Conservation (phyloP, 1,284 basidiomycete species). For the Flammula alnicola region DNA sequence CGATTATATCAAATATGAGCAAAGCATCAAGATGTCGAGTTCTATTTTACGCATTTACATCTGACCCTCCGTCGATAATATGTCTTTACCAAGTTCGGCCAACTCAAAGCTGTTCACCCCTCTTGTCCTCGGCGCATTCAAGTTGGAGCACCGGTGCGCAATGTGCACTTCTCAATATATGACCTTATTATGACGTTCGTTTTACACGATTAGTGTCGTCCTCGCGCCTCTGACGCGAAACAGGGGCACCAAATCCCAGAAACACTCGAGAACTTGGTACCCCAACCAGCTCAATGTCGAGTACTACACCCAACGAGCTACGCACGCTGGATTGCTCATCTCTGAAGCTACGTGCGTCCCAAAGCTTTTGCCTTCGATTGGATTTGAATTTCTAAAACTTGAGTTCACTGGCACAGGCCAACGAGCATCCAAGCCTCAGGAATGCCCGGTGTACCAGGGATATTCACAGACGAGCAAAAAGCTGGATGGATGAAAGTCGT, state of each 20-base stretch:
- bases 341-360: constrained; percentile 45
- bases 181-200: neutral
- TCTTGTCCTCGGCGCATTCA: constrained; percentile 13
- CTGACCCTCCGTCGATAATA: neutral
- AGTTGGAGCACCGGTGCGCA: constrained; percentile 15
- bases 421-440: constrained; percentile 31
- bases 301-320: constrained; percentile 51
- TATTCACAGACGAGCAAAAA: constrained; percentile 43
- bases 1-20: neutral
- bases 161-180: neutral
- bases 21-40: no score
- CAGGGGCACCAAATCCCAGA: constrained; percentile 29
- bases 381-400: constrained; percentile 17
- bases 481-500: constrained; percentile 43
- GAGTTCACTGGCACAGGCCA: constrained; percentile 5
- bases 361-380: neutral
- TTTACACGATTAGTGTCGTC: constrained; percentile 31
- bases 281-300: constrained; percentile 43
- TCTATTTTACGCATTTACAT: neutral
- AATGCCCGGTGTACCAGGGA: constrained; percentile 42
- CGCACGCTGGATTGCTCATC: constrained; percentile 45
- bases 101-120: constrained; percentile 19
- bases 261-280: constrained; percentile 30
- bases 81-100: neutral
- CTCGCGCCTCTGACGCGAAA: constrained; percentile 43